phyloP scores from a whole-genome alignment of 306 rosid species.

The Casuarina equisetifolia region DNA sequence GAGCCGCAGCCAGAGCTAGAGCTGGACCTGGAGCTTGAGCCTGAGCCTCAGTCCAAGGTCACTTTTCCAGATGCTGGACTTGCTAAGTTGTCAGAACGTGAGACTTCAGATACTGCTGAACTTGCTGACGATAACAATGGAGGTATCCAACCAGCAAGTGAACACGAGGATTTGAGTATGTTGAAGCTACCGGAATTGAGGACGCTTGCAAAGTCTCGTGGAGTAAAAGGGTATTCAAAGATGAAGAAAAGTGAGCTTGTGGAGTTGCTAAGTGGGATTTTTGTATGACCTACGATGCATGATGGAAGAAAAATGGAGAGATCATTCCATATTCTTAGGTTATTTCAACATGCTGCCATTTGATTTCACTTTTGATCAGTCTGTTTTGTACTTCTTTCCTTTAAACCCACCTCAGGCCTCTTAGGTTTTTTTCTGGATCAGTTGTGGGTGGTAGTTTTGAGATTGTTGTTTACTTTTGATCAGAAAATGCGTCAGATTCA shows the following conservation, averaged over 20 bases:
- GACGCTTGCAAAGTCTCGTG: slow-evolving; percentile 81
- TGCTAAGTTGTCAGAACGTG: slow-evolving; percentile 49
- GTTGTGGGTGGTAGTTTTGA: slow-evolving; percentile 5
- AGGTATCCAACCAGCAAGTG: slow-evolving; percentile 34
- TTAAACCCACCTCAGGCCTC: slow-evolving; percentile 9
- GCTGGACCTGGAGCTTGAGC: slow-evolving; percentile 30
- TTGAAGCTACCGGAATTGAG: slow-evolving; percentile 74
- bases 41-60: slow-evolving; percentile 41
- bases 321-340: slow-evolving; percentile 6
- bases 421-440: slow-evolving; percentile 6
- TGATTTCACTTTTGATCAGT: slow-evolving; percentile 1
- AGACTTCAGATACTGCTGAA: slow-evolving; percentile 45
- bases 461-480: not conserved
- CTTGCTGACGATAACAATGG: slow-evolving; percentile 31
- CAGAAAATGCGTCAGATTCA: not conserved
- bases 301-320: slow-evolving; percentile 16
- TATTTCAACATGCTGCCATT: slow-evolving; percentile 3
- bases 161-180: slow-evolving; percentile 53
- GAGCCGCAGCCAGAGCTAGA: slow-evolving; percentile 30
- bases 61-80: slow-evolving; percentile 43
- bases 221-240: slow-evolving; percentile 80
- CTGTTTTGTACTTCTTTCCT: not conserved
- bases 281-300: slow-evolving; percentile 26
- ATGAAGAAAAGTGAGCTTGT: slow-evolving; percentile 80
- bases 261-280: slow-evolving; percentile 54